phyloP scores from a whole-genome alignment of 2,329 filamentous ascomycete species.

The Xylaria sp. region DNA sequence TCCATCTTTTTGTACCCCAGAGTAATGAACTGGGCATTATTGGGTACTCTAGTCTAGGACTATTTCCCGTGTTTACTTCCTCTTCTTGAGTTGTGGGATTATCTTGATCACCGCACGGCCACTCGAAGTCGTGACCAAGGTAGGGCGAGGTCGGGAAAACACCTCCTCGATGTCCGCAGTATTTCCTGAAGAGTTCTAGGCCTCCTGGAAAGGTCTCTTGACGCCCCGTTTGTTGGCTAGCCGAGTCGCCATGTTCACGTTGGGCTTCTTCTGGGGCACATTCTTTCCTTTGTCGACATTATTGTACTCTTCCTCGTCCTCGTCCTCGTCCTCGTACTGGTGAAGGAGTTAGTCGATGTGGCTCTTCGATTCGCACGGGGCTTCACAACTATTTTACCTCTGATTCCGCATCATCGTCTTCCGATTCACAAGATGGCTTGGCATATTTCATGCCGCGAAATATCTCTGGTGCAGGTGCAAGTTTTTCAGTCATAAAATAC shows the following conservation, averaged over 20 bases:
- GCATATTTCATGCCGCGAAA: background rate
- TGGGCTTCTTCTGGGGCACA: background rate
- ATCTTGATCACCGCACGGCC: conserved; percentile 22
- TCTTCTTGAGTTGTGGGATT: background rate
- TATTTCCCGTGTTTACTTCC: background rate
- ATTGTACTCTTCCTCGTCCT: background rate
- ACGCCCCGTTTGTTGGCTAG: background rate
- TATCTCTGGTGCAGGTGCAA: background rate
- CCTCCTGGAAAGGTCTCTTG: background rate
- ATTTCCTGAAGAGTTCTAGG: background rate
- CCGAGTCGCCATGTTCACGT: background rate
- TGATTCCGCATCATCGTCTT: background rate
- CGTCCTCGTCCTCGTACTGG: no score
- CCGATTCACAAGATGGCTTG: background rate
- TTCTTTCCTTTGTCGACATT: background rate
- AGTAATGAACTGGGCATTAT: background rate
- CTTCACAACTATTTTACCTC: conserved; percentile 16
- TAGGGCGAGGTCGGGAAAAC: conserved; percentile 6
- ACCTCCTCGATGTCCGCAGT: background rate
- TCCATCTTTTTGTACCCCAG: background rate
- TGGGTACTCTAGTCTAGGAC: background rate
- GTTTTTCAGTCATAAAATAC: background rate
- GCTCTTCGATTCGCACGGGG: background rate
- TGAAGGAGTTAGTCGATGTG: conserved; percentile 5
- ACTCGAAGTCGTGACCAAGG: conserved; percentile 17